Evolutionary conservation across 192 early-diverging fungal species (phyloP).

Genomic region (Backusella parvicylindrica): DNA sequence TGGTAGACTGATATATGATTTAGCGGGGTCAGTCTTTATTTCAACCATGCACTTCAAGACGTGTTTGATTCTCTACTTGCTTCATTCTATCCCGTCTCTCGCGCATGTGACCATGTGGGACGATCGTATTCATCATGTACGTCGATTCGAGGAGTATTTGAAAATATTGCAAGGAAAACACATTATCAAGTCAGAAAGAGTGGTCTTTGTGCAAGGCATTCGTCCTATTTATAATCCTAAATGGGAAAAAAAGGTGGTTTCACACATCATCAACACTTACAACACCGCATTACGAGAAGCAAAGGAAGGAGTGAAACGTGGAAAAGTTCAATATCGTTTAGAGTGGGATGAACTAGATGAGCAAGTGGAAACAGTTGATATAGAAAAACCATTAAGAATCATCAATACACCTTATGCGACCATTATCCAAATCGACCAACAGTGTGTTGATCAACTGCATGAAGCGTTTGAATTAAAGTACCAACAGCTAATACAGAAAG

Average conservation of each 20-base stretch:
- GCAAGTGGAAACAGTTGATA: not conserved
- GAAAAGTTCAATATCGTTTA: not conserved
- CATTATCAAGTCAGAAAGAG: slow-evolving; percentile 5
- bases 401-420: not conserved
- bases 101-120: slow-evolving; percentile 28
- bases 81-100: slow-evolving; percentile 12
- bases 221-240: slow-evolving; percentile 15
- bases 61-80: slow-evolving; percentile 21
- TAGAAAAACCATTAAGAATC: not conserved
- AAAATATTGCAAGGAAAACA: not conserved
- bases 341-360: not conserved
- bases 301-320: not conserved
- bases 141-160: slow-evolving; percentile 11
- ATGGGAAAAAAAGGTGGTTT: slow-evolving; percentile 11
- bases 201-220: slow-evolving; percentile 5
- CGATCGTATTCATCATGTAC: slow-evolving; percentile 19
- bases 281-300: not conserved
- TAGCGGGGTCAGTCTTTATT: not conserved
- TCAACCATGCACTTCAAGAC: slow-evolving; percentile 32
- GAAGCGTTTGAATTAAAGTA: not conserved
- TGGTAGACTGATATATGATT: not conserved
- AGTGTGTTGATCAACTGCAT: not conserved
- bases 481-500: not conserved
- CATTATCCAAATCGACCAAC: not conserved
- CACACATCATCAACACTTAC: slow-evolving; percentile 10